Base-by-base conservation (phyloP, 805 yeast species). In the Brettanomyces anomalus region DNA sequence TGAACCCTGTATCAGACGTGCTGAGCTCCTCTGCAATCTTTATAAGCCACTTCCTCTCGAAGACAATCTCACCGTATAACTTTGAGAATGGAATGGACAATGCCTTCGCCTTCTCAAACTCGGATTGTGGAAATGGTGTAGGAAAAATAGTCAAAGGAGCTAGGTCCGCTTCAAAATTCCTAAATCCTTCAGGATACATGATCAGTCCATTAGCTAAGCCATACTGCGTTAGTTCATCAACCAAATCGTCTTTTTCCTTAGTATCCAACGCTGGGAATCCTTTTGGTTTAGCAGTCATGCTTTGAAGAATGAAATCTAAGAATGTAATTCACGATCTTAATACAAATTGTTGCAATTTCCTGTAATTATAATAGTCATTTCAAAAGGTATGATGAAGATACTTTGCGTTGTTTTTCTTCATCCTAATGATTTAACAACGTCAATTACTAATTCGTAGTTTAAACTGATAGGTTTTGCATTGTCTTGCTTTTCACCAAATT, bases 141-240 rank as follows among this genome's bases (percentile, higher is more conserved):
- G 99, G 99, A 55, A 70, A 87, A 24, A 90, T 54, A 1, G 98
- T 93, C 8, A 87, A 79, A 33, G 99, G 98, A 2, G 96, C 96
- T 41, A 72, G 73, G 35, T 66, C 66, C n/a, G 73, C 72, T 40
- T 64, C 60, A 51, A 64, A 70, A 18, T 55, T 47, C 11, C 65
- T 47, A 53, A 70, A 77, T 20, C 71, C 67, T 1, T 81, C 78
- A 2, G 88, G 87, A 53, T 85, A 81, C 79, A 89, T 81, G n/a
- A 79, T 72, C 36, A 89, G 67, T 3, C 97, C 96, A 62, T 86
- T 77, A 39, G 82, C 72, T 40, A 89, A 63, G 5, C 84, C 69
- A 85, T 93, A 88, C 49, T 88, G 95, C 40, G 73, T 70, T 70
- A 39, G 69, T 56, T 49, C 56, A 33, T 46, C 44, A 3, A 58